Base-by-base conservation (phyloP, 78 protist genomes). In the Chrysochromulina tobinii region DNA sequence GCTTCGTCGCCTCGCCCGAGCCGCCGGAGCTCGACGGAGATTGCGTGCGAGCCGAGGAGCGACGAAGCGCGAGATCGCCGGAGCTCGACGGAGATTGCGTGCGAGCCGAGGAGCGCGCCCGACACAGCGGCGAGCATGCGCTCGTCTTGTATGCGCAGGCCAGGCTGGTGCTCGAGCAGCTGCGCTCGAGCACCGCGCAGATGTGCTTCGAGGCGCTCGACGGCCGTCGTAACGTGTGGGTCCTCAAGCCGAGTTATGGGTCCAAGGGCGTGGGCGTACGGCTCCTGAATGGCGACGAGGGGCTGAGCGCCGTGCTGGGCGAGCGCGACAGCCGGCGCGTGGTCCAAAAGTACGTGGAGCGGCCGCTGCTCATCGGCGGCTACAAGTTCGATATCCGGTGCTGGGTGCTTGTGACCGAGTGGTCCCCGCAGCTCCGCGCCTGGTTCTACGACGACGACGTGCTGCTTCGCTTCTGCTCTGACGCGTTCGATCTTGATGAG, bases 371-470 rank as follows among this genome's bases (percentile, higher is more conserved):
- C 23, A 61, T 94, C 51, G n/a, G 58, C 14, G 88, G 94, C 59
- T 61, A 51, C 72, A 95, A 95, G 92, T 95, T 94, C 59, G 97
- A 95, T 91, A 89, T 94, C 27, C 91, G 96, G 25, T 92, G 92
- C 79, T 95, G 90, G 61, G 95, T 92, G n/a, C 79, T 95, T 57
- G 96, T 94, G 17, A 12, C 61, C 51, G 11, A 21, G 50, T 79
- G 87, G 87, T 3, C 7, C 27, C 64, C 87, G 61, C 38, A 38
- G 38, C 87, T 79, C 50, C 5, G 4, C 51, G 25, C 54, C 18
- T 79, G 87, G 87, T 15, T 79, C 15, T 79, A 54, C 59, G 58
- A 54, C 4, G 87, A 54, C 9, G 51, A 64, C 87, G 12, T 59
- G 23, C n/a, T 79, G 51, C 17, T 75, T 0, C 87, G 87, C 21